Conservation (phyloP, 257 asterid genomes). For the Solanum virginianum region DNA sequence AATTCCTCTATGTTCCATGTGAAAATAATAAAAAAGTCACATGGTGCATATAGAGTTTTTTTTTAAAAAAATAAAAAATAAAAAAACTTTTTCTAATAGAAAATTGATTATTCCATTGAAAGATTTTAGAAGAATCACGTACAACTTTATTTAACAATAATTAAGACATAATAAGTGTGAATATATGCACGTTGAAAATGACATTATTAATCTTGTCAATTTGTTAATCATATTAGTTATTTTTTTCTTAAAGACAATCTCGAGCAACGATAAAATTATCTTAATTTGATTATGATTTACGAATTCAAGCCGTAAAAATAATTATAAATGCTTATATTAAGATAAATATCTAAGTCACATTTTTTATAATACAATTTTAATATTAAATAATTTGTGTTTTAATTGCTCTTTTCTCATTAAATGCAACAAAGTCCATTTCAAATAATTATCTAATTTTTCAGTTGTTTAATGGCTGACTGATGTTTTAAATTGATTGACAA, state of each 20-base stretch:
- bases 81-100: background rate
- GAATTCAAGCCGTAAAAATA: background rate
- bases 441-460: background rate
- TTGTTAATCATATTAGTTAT: background rate
- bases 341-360: rapidly evolving
- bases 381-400: background rate
- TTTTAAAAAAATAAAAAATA: background rate
- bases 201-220: background rate
- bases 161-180: background rate
- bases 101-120: background rate
- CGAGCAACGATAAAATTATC: no score
- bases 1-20: background rate
- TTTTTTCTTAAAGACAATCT: background rate
- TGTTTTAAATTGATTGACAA: background rate
- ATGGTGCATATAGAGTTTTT: background rate
- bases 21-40: background rate
- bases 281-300: background rate
- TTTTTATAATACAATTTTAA: background rate
- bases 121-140: background rate
- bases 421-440: background rate
- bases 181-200: background rate
- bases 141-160: background rate
- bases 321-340: background rate
- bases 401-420: background rate
- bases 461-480: background rate